Base-by-base conservation (phyloP, 306 rosid genomes). In the Ammopiptanthus mongolicus region DNA sequence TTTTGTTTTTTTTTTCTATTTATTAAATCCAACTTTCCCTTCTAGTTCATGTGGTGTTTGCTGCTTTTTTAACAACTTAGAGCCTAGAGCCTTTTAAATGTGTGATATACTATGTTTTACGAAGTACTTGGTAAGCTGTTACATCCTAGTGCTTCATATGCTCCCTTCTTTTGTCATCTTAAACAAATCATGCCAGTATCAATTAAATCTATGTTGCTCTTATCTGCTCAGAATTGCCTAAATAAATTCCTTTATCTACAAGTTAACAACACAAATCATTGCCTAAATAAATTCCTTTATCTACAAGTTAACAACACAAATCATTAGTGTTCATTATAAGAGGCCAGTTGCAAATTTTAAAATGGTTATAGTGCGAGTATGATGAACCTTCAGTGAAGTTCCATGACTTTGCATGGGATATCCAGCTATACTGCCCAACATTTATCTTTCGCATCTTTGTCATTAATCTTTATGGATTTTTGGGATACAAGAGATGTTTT, bases 1-100 rank as follows among this genome's bases (percentile, higher is more conserved):
- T 19, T 68, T 74, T 65, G 34, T 22, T 39, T 31, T 48, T 47
- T 15, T 2, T 8, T 0, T 66, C 25, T 58, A 46, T 23, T 39
- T 21, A 34, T 34, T 50, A 65, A 15, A 11, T 69, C 34, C 66
- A 39, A 23, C 74, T 19, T 18, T 37, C 41, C 33, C 52, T 56
- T 67, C 69, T 68, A 53, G 55, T 46, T 74, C 41, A 13, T 74
- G 29, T 59, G 19, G 13, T n/a, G 6, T 22, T 47, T 58, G 52
- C 41, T 69, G 29, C 65, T 33, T 65, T 57, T 63, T 75, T 28
- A 71, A 57, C 61, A 39, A 36, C 65, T 51, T 65, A 67, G 56
- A n/a, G 44, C 51, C 33, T 65, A 67, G 56, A n/a, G 44, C 51
- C 33, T 33, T 53, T 63, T 50, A 22, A 10, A 42, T 36, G 17